Percentiles rank a stretch among this genome's conserved stretches.
Evolutionary conservation across 306 rosid genomes (phyloP).

Genomic region (Quercus rubra): DNA sequence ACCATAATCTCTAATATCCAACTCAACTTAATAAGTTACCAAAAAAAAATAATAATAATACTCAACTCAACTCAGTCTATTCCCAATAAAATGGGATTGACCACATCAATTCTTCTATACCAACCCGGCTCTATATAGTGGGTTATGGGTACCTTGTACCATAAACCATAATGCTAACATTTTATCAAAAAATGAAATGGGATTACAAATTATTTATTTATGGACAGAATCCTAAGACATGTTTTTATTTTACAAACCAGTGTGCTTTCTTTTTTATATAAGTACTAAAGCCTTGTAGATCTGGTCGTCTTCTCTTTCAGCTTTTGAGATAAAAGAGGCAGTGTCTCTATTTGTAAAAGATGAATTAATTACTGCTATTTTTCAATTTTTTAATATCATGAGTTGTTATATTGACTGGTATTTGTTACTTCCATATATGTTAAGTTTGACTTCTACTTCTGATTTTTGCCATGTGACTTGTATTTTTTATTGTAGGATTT

Average conservation of each 20-base stretch:
- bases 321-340: background rate
- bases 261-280: background rate
- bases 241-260: background rate
- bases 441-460: background rate
- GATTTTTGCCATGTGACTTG: background rate
- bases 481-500: slow-evolving; percentile 50
- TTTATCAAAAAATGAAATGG: too few relatives aligned
- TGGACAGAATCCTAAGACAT: too few relatives aligned
- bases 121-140: too few relatives aligned
- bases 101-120: too few relatives aligned
- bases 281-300: background rate
- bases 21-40: too few relatives aligned
- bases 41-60: too few relatives aligned
- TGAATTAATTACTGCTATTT: slow-evolving; percentile 7
- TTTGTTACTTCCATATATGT: background rate
- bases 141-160: too few relatives aligned
- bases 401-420: background rate
- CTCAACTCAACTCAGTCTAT: too few relatives aligned
- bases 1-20: too few relatives aligned
- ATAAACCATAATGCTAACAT: too few relatives aligned
- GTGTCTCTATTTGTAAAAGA: background rate
- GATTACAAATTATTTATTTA: too few relatives aligned
- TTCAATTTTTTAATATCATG: slow-evolving; percentile 4
- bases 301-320: slow-evolving; percentile 5
- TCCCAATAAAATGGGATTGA: too few relatives aligned